Evolutionary conservation across 176 grass and related monocot genomes (phyloP).

Genomic region (Aegilops sharonensis): DNA sequence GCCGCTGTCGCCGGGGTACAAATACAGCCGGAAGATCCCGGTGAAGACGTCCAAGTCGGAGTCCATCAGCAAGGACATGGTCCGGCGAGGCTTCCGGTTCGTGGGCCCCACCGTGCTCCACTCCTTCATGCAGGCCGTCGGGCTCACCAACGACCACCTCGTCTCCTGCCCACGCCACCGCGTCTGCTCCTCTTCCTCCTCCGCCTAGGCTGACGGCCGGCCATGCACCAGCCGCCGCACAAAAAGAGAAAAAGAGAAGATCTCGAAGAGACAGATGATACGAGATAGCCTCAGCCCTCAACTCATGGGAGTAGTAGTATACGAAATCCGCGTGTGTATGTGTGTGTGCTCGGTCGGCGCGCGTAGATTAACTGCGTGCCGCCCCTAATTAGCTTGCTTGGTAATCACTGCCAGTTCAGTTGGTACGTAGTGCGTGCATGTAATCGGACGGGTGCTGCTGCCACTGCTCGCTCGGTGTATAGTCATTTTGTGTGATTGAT

Average conservation of each 20-base stretch:
- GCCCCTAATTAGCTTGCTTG: slow-evolving; percentile 40
- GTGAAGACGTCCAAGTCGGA: slow-evolving; percentile 98
- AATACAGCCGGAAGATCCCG: slow-evolving; percentile 85
- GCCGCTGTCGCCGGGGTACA: slow-evolving; percentile 74
- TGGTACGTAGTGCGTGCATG: background rate
- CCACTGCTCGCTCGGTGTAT: background rate
- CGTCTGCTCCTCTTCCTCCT: slow-evolving; percentile 32
- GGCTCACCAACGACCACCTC: slow-evolving; percentile 96
- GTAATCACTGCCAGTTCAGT: background rate
- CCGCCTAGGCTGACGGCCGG: background rate
- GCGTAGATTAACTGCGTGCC: slow-evolving; percentile 22
- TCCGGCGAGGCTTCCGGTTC: slow-evolving; percentile 83
- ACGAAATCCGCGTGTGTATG: background rate
- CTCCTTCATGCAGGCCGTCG: slow-evolving; percentile 95
- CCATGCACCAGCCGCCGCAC: no score
- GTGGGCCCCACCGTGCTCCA: slow-evolving; percentile 91
- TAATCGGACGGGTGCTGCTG: background rate
- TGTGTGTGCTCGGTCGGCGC: background rate
- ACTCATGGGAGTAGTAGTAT: background rate
- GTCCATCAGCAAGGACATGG: slow-evolving; percentile 98
- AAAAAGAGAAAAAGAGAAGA: background rate
- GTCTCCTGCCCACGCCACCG: slow-evolving; percentile 90
- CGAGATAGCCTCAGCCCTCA: background rate
- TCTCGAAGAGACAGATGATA: background rate
- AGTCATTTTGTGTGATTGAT: slow-evolving; percentile 6